Conservation (phyloP, 768 basidiomycete genomes). For the Sporobolomyces roseus region DNA sequence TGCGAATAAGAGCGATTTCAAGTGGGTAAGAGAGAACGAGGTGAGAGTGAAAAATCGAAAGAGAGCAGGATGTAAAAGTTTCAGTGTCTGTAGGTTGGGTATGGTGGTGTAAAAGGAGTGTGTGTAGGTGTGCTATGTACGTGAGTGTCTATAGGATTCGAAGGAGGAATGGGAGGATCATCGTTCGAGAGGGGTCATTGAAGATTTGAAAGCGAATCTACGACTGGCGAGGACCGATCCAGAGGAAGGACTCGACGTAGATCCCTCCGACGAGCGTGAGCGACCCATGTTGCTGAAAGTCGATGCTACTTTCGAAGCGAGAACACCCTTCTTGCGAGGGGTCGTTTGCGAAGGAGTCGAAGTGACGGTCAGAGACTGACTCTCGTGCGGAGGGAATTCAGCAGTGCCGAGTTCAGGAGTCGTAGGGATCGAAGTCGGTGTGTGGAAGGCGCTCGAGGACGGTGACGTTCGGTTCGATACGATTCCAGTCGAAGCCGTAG, state of each 20-base stretch:
- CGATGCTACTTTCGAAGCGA: conserved; percentile 16
- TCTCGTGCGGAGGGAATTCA: neutral
- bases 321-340: neutral
- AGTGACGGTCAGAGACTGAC: neutral
- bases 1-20: neutral
- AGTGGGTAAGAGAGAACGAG: neutral
- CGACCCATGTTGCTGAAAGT: conserved; percentile 12
- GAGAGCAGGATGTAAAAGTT: no score
- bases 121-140: neutral
- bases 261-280: neutral
- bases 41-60: no score
- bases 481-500: neutral
- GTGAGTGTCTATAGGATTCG: neutral
- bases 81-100: neutral
- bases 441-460: conserved; percentile 2
- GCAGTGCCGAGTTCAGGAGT: neutral
- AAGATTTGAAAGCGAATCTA: conserved; percentile 13
- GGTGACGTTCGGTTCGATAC: neutral
- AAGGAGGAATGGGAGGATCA: neutral
- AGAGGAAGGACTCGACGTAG: neutral
- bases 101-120: neutral
- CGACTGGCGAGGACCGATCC: neutral
- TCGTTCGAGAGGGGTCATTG: conserved; percentile 29
- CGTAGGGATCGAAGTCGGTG: conserved; percentile 1
- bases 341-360: neutral